Percentiles rank a stretch among this genome's conserved stretches.
These are phyloP conservation scores for Strigomonas galati DNA, from an alignment of 208 protist species.

Conservation along the genomic window DNA sequence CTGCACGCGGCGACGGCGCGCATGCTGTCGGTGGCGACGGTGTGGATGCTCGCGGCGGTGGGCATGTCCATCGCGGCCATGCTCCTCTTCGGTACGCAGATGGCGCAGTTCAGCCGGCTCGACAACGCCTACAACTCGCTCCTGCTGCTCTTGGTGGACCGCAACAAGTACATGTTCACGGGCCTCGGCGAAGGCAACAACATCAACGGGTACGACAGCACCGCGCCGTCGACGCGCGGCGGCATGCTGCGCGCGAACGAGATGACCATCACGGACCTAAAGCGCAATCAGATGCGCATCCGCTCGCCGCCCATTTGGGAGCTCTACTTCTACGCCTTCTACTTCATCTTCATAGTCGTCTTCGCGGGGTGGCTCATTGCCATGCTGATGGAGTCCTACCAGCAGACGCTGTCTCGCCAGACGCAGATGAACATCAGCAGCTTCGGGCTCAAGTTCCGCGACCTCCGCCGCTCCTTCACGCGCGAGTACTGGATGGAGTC, in stretches of 20 bases:
- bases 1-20: slow-evolving; percentile 7
- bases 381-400: slow-evolving; percentile 19
- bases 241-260: slow-evolving; percentile 7
- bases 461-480: slow-evolving; percentile 11
- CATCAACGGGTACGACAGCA: slow-evolving; percentile 17
- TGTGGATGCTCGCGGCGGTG: slow-evolving; percentile 19
- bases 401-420: neutral
- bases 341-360: slow-evolving; percentile 18
- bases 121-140: slow-evolving; percentile 16
- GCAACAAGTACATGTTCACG: slow-evolving; percentile 17
- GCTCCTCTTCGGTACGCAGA: slow-evolving; percentile 10
- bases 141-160: slow-evolving; percentile 18
- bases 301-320: slow-evolving; percentile 6
- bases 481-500: slow-evolving; percentile 8
- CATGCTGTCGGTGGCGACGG: neutral
- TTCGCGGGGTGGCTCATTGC: slow-evolving; percentile 16
- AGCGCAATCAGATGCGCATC: neutral
- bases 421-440: slow-evolving; percentile 1
- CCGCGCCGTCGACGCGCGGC: slow-evolving; percentile 16
- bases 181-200: slow-evolving; percentile 4
- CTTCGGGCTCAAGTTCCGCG: slow-evolving; percentile 5
- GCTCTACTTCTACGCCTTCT: slow-evolving; percentile 17
- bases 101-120: slow-evolving; percentile 19
- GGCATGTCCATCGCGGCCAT: slow-evolving; percentile 11
- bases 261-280: neutral